Base-by-base conservation (phyloP, 2,329 filamentous ascomycete genomes). In the Myriosclerotinia scirpicola region DNA sequence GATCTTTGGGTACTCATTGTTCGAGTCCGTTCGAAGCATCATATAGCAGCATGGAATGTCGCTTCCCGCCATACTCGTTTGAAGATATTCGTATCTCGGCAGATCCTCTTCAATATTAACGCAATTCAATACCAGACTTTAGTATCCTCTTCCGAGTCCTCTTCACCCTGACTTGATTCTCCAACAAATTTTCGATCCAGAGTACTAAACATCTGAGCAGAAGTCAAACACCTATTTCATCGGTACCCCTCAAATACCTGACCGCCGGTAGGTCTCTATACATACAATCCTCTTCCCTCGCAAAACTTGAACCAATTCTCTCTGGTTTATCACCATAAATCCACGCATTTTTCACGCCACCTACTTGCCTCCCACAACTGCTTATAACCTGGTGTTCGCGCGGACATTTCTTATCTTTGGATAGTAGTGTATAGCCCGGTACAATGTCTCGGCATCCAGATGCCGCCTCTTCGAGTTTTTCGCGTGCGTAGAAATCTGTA, bases 331-430 rank as follows among this genome's bases (percentile, higher is more conserved):
- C 64, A 15, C 64, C 64, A 54, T 42, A 60, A 11, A 65, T 17
- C 64, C 64, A 60, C 20, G 54, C 64, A 22, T 58, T 44, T 17
- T 40, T 54, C 7, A 60, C 26, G 2, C 64, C 54, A 26, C 55
- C 64, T 5, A 53, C 36, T 40, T 60, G 64, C 64, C 54, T 46
- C 8, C 64, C 64, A 53, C 60, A 65, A 65, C 64, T 59, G 20
- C 54, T 60, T 6, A 52, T 34, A n/a, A 65, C 36, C 54, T 65
- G 64, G n/a, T 65, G 64, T n/a, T 65, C 56, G 5, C 64, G 30
- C 36, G 60, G n/a, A 6, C 8, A 34, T 12, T 17, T 58, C 9
- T 65, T 50, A 14, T 65, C 30, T 0, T 22, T 46, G 3, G 44
- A 38, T n/a, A 65, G n/a, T 1, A 65, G 14, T 15, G 42, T 38